Conservation (phyloP, 2,329 filamentous ascomycete genomes). For the Colletotrichum spinosum region DNA sequence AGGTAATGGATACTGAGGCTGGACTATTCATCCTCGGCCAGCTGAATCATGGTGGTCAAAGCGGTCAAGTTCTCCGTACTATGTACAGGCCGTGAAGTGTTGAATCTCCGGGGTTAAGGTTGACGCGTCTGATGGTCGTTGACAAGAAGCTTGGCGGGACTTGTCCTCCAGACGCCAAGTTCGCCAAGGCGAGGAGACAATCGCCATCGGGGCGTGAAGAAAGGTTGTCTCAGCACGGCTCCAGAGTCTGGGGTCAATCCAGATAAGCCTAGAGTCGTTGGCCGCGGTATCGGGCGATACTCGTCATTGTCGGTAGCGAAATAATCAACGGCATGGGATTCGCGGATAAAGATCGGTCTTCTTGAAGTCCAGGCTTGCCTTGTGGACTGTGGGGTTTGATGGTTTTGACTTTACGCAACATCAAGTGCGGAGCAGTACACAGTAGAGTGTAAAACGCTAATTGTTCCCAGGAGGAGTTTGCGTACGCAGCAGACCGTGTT, state of each 20-base stretch:
- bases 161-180: slow-evolving; percentile 28
- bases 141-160: slow-evolving; percentile 35
- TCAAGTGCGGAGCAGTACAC: background rate
- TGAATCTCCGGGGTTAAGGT: slow-evolving; percentile 29
- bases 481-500: background rate
- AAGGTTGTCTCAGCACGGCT: slow-evolving; percentile 38
- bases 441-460: background rate
- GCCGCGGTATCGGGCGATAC: too few relatives aligned
- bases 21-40: slow-evolving; percentile 14
- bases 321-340: too few relatives aligned
- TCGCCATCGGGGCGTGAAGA: slow-evolving; percentile 30
- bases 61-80: slow-evolving; percentile 22
- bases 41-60: slow-evolving; percentile 21
- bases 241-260: slow-evolving; percentile 33
- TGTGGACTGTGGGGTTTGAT: too few relatives aligned
- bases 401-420: too few relatives aligned
- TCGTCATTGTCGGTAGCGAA: too few relatives aligned
- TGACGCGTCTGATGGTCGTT: slow-evolving; percentile 35
- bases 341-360: too few relatives aligned
- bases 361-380: too few relatives aligned
- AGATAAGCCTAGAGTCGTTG: slow-evolving; percentile 9
- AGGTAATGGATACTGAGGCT: slow-evolving; percentile 24
- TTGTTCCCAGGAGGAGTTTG: slow-evolving; percentile 1
- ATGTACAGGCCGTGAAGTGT: slow-evolving; percentile 23
- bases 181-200: slow-evolving; percentile 31